Evolutionary conservation across 2,329 filamentous ascomycete genomes (phyloP).

Genomic region (Venturia asperata): DNA sequence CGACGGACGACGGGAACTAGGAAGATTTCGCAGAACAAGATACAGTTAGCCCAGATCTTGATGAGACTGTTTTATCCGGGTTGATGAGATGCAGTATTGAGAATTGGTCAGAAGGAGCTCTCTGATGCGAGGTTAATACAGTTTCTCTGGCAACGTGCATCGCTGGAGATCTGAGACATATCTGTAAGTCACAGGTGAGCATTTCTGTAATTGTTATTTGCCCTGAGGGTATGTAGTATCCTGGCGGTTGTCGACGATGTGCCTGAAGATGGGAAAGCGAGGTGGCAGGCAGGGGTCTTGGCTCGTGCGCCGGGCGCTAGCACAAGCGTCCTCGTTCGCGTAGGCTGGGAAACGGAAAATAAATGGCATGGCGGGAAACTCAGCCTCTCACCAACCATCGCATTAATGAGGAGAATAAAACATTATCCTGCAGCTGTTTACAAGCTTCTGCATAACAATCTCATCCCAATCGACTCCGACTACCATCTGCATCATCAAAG

Average conservation of each 20-base stretch:
- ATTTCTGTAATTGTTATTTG: too few species aligned
- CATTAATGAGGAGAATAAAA: slow-evolving; percentile 6
- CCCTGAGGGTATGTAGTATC: too few species aligned
- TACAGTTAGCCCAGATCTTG: too few species aligned
- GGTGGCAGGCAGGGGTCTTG: not conserved
- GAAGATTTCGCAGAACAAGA: too few species aligned
- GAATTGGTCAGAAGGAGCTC: too few species aligned
- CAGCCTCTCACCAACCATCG: slow-evolving; percentile 4
- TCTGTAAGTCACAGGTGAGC: too few species aligned
- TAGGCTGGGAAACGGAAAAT: slow-evolving; percentile 24
- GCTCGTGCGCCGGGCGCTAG: not conserved
- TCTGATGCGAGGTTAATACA: too few species aligned
- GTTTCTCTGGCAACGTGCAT: too few species aligned
- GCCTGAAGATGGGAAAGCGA: not conserved
- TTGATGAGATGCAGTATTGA: too few species aligned
- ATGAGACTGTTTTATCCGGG: too few species aligned
- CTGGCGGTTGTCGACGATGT: not conserved
- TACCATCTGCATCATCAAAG: not conserved
- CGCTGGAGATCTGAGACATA: too few species aligned
- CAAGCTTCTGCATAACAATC: not conserved
- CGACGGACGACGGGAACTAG: too few species aligned
- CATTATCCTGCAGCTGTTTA: not conserved
- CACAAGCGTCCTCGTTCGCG: not conserved
- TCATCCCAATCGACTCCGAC: not conserved
- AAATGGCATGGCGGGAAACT: not conserved